phyloP scores from a whole-genome alignment of 257 asterid genomes.

The Ilex asprella region DNA sequence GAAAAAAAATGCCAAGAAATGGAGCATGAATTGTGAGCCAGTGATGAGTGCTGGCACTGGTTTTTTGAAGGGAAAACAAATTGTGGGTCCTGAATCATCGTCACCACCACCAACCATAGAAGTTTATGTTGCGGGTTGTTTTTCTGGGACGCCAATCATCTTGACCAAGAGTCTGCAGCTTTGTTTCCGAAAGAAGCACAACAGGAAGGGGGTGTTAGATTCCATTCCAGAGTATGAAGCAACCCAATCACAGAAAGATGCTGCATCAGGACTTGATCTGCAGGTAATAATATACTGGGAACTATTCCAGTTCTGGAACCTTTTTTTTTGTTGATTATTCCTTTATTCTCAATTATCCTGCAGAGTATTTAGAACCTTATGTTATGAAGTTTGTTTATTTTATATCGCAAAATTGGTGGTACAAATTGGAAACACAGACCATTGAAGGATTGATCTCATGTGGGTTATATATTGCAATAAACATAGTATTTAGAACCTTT shows the following conservation, averaged over 20 bases:
- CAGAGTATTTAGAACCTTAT: no score
- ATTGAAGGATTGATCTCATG: no score
- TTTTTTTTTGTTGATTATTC: no score
- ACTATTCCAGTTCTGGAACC: no score
- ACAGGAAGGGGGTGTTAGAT: conserved; percentile 43
- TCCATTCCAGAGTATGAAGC: conserved; percentile 64
- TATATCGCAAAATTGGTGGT: no score
- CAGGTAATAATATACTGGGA: conserved; percentile 39
- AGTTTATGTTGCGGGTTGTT: conserved; percentile 82
- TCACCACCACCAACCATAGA: conserved; percentile 66
- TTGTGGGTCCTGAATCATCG: conserved; percentile 34
- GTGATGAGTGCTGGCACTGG: conserved; percentile 45
- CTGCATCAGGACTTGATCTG: conserved; percentile 37
- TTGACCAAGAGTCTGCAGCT: conserved; percentile 69
- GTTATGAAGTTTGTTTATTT: no score
- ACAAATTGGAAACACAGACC: no score
- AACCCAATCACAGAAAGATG: conserved; percentile 35
- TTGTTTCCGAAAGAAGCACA: conserved; percentile 50
- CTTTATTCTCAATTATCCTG: background rate
- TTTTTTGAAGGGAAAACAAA: conserved; percentile 62
- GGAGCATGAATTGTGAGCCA: conserved; percentile 74
- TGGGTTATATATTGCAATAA: no score
- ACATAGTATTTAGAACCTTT: no score
- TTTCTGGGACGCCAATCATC: conserved; percentile 67
- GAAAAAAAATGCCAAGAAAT: conserved; percentile 21